Conservation (phyloP, 148 eudicot genomes). For the Heliamphora exappendiculata region DNA sequence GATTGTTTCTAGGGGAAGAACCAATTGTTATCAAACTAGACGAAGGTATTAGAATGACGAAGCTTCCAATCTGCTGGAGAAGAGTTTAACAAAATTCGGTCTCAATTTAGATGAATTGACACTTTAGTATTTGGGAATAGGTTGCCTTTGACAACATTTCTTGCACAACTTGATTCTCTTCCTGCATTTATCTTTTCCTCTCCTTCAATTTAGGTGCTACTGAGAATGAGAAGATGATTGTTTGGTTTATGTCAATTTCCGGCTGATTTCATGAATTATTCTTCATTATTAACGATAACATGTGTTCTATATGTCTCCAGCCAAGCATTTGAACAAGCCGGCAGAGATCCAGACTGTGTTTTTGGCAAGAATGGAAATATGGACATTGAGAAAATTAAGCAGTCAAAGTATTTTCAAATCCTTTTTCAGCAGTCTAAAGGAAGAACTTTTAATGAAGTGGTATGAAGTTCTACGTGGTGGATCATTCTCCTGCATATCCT, state of each 20-base stretch:
- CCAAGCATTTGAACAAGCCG: conserved; percentile 88
- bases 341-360: conserved; percentile 47
- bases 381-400: conserved; percentile 62
- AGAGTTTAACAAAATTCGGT: not conserved
- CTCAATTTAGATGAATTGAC: not conserved
- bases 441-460: conserved; percentile 26
- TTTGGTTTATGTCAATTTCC: not conserved
- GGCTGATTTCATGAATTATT: not conserved
- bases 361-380: conserved; percentile 41
- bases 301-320: conserved; percentile 34
- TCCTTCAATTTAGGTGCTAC: not conserved
- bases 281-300: not conserved
- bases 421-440: conserved; percentile 42
- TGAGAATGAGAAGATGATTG: not conserved
- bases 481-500: not conserved
- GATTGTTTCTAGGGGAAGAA: not conserved
- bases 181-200: not conserved
- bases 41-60: not conserved
- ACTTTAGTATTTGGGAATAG: not conserved
- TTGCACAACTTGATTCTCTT: not conserved
- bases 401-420: conserved; percentile 57
- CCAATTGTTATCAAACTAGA: not conserved
- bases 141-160: not conserved
- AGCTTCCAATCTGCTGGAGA: not conserved
- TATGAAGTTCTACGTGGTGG: conserved; percentile 21